Evolutionary conservation across 495 filamentous ascomycete species (phyloP).

Genomic region (Daldinia grandis): DNA sequence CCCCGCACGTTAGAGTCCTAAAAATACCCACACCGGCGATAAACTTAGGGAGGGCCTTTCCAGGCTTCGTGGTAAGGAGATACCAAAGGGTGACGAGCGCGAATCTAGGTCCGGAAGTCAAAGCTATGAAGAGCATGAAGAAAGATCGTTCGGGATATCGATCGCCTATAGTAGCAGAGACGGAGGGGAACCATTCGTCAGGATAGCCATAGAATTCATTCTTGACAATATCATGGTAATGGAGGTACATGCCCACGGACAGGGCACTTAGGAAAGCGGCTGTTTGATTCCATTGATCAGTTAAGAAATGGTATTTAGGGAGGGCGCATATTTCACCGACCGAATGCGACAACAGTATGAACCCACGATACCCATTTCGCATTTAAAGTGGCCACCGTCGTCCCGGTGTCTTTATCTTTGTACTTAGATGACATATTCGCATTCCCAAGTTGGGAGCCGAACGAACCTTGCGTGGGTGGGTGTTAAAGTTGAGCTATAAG

Average conservation of each 20-base stretch:
- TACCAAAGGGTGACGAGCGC: conserved; percentile 93
- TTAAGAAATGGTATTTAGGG: not conserved
- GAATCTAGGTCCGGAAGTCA: conserved; percentile 94
- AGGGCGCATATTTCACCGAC: conserved; percentile 52
- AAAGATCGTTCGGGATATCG: conserved; percentile 96
- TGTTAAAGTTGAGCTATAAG: not conserved
- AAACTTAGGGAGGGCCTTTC: conserved; percentile 79
- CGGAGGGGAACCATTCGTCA: conserved; percentile 98
- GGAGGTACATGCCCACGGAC: conserved; percentile 81
- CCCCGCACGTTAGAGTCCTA: conserved; percentile 92
- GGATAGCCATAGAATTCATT: conserved; percentile 98
- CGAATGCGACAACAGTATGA: conserved; percentile 85
- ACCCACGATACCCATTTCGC: conserved; percentile 92
- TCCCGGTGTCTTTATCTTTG: conserved; percentile 79
- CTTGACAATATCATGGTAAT: conserved; percentile 96
- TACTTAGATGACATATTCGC: conserved; percentile 74
- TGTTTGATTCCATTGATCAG: conserved; percentile 42
- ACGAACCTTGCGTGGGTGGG: not conserved
- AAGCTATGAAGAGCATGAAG: conserved; percentile 96
- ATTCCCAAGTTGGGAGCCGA: conserved; percentile 35
- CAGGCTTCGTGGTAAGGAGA: conserved; percentile 79
- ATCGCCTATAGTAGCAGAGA: conserved; percentile 98
- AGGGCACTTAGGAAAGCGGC: conserved; percentile 92
- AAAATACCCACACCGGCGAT: conserved; percentile 83
- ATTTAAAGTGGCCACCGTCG: conserved; percentile 81